Percentiles rank a stretch among this genome's conserved stretches.
Conservation (phyloP, 768 basidiomycete genomes). For the Pleurotus citrinopileatus region DNA sequence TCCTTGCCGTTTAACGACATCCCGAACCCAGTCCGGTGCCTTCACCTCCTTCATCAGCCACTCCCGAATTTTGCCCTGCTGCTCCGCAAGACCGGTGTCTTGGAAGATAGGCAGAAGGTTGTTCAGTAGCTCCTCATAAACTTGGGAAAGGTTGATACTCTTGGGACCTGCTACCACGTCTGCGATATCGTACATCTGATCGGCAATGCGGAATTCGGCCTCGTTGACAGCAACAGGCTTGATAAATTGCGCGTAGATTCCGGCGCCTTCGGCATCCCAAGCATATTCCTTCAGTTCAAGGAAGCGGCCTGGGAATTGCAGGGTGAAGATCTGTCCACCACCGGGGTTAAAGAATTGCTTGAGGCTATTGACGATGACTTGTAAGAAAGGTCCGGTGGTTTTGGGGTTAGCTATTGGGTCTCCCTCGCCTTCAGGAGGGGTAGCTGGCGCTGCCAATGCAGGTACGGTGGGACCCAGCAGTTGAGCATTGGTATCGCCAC, state of each 20-base stretch:
- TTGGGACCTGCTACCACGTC: conserved; percentile 22
- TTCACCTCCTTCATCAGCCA: conserved; percentile 25
- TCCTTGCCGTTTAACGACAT: conserved; percentile 18
- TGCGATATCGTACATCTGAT: conserved; percentile 23
- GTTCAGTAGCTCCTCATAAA: conserved; percentile 25
- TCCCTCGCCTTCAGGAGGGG: too few relatives aligned
- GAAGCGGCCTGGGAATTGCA: conserved; percentile 26
- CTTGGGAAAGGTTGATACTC: conserved; percentile 22
- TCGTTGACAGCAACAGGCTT: conserved; percentile 26
- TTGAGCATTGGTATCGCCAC: too few relatives aligned
- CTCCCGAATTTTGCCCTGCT: conserved; percentile 22
- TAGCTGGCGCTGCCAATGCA: too few relatives aligned
- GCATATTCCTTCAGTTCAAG: conserved; percentile 21
- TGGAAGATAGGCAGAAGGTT: conserved; percentile 22
- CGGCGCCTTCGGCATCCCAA: conserved; percentile 21
- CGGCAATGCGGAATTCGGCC: conserved; percentile 24
- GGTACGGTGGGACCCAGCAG: too few relatives aligned
- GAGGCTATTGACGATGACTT: conserved; percentile 15
- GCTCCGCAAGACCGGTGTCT: conserved; percentile 14
- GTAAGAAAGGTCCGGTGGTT: conserved; percentile 9
- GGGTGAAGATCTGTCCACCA: conserved; percentile 22
- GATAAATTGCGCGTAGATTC: conserved; percentile 25
- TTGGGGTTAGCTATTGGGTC: too few relatives aligned
- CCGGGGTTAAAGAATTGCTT: conserved; percentile 21
- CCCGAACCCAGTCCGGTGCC: conserved; percentile 17